Base-by-base conservation (phyloP, 2,329 filamentous ascomycete genomes). In the Arthroderma sp. region DNA sequence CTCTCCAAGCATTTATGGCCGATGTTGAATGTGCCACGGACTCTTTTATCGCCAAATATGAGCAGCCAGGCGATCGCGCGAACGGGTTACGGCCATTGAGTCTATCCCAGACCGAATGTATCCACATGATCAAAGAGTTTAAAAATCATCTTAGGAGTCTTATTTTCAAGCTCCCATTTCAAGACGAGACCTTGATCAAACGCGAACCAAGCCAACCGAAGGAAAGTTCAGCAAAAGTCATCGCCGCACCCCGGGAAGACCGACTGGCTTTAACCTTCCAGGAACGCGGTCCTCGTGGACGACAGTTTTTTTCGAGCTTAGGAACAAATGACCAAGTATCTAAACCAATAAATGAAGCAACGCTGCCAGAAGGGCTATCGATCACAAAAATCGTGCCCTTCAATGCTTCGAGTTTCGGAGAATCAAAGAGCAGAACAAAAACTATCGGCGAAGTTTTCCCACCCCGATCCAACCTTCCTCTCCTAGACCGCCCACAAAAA, bases 291-390 rank as follows among this genome's bases (percentile, higher is more conserved):
- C 78, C 81, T 1, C 78, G 79, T 38, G 74, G 83, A 32, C 82
- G 80, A 53, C 83, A 89, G 48, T 69, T 95, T 3, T 95, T 91
- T 60, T 94, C 89, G 3, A 94, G 88, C 61, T 69, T 94, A 41
- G 84, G 83, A 51, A 64, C 6, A 51, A 57, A 5, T 51, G 54
- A 43, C 56, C 58, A 27, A 54, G 54, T 28, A 61, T 22, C 15
- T 22, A 22, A 22, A 22, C 15, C 15, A 22, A 68, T 86, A 6
- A 72, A 75, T 42, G 82, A 86, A 56, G 70, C 73, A 33, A 74
- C 69, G 15, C 67, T 95, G 28, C 88, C 88, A 0, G 80, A 78
- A 47, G 86, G 86, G 33, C 75, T 94, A 36, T 77, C 77, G 15
- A 72, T 78, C 4, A 83, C 81, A 2, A 78, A 80, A 50, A 71